Base-by-base conservation (phyloP, 306 rosid genomes). In the Betula pendula region DNA sequence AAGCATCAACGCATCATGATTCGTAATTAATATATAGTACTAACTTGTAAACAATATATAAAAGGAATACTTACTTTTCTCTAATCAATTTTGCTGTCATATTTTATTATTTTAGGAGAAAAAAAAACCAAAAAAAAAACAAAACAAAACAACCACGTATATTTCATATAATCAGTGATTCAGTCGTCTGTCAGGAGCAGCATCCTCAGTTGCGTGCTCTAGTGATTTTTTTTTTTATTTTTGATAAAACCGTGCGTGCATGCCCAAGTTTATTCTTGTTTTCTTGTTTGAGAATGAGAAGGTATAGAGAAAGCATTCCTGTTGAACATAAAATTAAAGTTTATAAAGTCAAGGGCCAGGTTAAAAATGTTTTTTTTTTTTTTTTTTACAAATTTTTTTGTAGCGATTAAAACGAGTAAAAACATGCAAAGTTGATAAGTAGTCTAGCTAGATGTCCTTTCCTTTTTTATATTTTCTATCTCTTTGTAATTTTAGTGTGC, bases 21-120 rank as follows among this genome's bases (percentile, higher is more conserved):
- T 75, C 79, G 66, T 66, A 55, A 75, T 71, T 72, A 33, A 33
- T 15, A n/a, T n/a, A n/a, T n/a, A n/a, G n/a, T n/a, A 20, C 75
- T 70, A 79, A 55, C 55, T 19, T 68, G 73, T 16, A 60, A 33
- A 40, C 22, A 33, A 72, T 50, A 27, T 13, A 40, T 22, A 22
- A 6, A 51, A 19, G 20, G 53, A 60, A 47, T 17, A 38, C 22
- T 27, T 17, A 15, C 43, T 60, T 60, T 60, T 8, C 68, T 31
- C 1, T 13, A n/a, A n/a, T 29, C 7, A 60, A 60, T 60, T 60
- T 31, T 60, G n/a, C 27, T 7, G 42, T 25, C 25, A 38, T 56
- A 33, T 27, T 7, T 56, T 3, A 24, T 24, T 56, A 13, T 24
- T 56, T 24, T 24, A 20, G 8, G 42, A 38, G 42, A 38, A 38